Percentiles rank a stretch among this genome's conserved stretches.
These are phyloP conservation scores for Ensete ventricosum DNA, from an alignment of 176 grass and related monocot species.

Conservation along the genomic window DNA sequence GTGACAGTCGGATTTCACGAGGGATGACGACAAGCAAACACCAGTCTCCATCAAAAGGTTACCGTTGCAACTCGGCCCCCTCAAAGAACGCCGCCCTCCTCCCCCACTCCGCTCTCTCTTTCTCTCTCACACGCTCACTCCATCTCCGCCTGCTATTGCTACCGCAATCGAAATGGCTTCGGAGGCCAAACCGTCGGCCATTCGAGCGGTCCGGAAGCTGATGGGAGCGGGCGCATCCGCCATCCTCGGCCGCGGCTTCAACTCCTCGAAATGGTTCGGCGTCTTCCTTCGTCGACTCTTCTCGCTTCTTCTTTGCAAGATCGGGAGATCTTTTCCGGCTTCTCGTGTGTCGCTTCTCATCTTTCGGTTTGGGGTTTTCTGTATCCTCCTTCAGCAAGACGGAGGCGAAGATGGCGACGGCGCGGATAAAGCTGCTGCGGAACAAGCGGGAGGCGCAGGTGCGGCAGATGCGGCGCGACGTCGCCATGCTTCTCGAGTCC, in stretches of 20 bases:
- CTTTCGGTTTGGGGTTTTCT: background rate
- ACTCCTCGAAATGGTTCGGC: constrained; percentile 11
- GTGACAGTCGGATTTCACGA: too few species aligned
- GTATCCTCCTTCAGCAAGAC: constrained; percentile 19
- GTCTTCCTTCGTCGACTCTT: background rate
- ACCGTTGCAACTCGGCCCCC: background rate
- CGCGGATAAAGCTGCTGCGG: constrained; percentile 30
- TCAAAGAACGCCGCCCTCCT: background rate
- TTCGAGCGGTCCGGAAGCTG: constrained; percentile 7
- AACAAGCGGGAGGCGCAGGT: constrained; percentile 28
- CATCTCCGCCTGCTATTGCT: background rate
- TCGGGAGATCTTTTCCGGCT: background rate
- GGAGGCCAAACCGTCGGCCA: background rate
- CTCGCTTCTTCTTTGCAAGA: background rate
- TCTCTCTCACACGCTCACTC: background rate
- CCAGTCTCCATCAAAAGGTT: background rate
- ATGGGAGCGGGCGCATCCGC: background rate
- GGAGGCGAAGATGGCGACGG: constrained; percentile 12
- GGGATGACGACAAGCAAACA: background rate
- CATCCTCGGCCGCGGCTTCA: constrained; percentile 5
- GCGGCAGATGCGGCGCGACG: constrained; percentile 24
- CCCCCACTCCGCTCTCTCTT: background rate
- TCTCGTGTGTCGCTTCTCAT: background rate
- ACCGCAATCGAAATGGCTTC: constrained; percentile 3
- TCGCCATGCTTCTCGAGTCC: constrained; percentile 26